Evolutionary conservation across 2,329 filamentous ascomycete genomes (phyloP).

Genomic region (Ophiostoma perfectum): DNA sequence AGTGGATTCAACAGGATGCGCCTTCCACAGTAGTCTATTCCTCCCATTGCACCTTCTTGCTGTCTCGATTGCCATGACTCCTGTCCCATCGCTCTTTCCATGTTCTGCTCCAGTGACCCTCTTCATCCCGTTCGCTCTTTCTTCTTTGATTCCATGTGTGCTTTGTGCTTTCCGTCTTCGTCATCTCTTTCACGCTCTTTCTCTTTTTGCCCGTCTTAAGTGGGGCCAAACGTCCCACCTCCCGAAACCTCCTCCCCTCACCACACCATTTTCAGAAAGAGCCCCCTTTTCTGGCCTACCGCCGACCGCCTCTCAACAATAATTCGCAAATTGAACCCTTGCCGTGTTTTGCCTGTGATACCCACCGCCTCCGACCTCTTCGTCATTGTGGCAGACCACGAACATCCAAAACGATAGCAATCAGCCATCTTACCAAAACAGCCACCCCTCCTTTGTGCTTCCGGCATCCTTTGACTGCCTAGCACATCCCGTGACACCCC

Average conservation of each 20-base stretch:
- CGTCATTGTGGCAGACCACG: not conserved
- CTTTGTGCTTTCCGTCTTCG: constrained; percentile 1
- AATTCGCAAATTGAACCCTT: not conserved
- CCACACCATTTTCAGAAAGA: constrained; percentile 21
- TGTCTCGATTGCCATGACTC: not conserved
- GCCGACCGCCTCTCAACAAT: not conserved
- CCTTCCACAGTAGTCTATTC: not conserved
- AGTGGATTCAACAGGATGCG: not conserved
- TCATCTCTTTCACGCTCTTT: not conserved
- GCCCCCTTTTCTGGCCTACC: constrained; percentile 15
- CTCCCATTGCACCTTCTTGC: not conserved
- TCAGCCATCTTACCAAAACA: not conserved
- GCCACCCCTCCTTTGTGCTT: not conserved
- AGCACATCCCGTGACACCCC: constrained; percentile 7
- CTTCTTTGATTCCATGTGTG: not conserved
- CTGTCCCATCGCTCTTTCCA: not conserved
- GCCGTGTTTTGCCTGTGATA: constrained; percentile 1
- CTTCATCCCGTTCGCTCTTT: not conserved
- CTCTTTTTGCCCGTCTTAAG: constrained; percentile 13
- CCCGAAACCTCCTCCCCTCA: constrained; percentile 4
- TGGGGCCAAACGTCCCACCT: constrained; percentile 23
- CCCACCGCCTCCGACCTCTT: not conserved
- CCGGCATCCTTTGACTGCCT: not conserved
- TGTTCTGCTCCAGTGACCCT: not conserved
- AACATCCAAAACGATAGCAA: not conserved